phyloP scores from a whole-genome alignment of 106 monocot genomes.

The Gastrodia elata region DNA sequence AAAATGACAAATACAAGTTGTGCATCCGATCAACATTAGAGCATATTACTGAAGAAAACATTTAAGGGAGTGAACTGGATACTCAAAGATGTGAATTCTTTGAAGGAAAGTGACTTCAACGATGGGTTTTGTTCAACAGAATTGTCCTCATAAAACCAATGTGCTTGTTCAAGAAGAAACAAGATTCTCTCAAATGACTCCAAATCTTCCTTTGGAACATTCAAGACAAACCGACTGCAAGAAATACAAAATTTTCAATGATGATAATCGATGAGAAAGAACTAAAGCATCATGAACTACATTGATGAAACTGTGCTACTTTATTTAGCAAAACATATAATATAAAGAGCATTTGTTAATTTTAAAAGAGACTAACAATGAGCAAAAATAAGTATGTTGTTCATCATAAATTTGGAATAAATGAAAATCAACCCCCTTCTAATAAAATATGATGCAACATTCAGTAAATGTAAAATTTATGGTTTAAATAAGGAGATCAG shows the following conservation, averaged over 20 bases:
- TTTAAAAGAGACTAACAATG: too few relatives aligned
- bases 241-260: not conserved
- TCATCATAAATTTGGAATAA: too few relatives aligned
- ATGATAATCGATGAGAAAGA: not conserved
- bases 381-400: too few relatives aligned
- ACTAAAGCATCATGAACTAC: not conserved
- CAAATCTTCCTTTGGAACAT: conserved; percentile 93
- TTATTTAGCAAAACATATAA: too few relatives aligned
- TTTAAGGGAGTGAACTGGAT: conserved; percentile 21
- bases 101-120: conserved; percentile 85
- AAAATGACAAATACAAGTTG: not conserved
- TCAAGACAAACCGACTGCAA: conserved; percentile 85
- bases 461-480: too few relatives aligned
- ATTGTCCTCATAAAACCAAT: conserved; percentile 99
- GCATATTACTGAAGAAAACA: not conserved
- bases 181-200: conserved; percentile 97
- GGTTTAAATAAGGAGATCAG: too few relatives aligned
- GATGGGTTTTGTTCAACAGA: conserved; percentile 92
- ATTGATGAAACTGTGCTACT: not conserved
- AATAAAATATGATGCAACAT: too few relatives aligned
- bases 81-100: conserved; percentile 87
- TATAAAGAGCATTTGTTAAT: too few relatives aligned
- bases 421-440: too few relatives aligned
- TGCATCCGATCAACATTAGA: not conserved
- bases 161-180: conserved; percentile 92